Evolutionary conservation across 805 yeast species (phyloP), one percentile per base, ranked within the genome.

Genomic region (Wickerhamiella qilinensis): DNA sequence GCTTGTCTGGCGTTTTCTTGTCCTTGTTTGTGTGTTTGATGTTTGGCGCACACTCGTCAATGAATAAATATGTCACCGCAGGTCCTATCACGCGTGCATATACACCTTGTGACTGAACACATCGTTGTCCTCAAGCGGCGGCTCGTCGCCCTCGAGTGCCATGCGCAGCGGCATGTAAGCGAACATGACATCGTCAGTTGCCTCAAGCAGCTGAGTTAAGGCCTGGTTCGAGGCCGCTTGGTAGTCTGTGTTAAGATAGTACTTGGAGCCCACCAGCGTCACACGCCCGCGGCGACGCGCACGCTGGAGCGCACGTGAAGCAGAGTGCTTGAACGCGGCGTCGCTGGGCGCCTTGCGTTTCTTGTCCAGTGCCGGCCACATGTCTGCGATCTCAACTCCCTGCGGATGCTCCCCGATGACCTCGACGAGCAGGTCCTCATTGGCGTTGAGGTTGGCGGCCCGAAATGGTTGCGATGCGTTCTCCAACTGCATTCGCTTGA

Each of bases 231-330:
- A 47, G 8, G 56, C 53, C 20, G 57, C 54, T 43, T 52, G 61
- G 45, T 46, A 54, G 32, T 47, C 52, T 9, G 48, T 40, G 42
- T 58, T 58, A 25, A 54, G 52, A 27, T 38, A 45, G 41, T 54
- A 58, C 32, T 47, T 45, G 15, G 51, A 51, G 29, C 53, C 57
- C 5, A 46, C 46, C 38, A 53, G 53, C 20, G 49, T 33, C 20
- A 59, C 49, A 17, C 59, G 44, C 33, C 62, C 61, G 36, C 56
- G 48, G 21, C 63, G 45, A 16, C 58, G 48, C 5, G 56, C 59
- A 2, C 63, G 45, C 39, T 58, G 63, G 33, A 58, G 41, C n/a
- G 63, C 63, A 30, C 62, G 48, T 15, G 57, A 51, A 1, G 59
- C 58, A 1, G 58, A 49, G 38, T 58, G 62, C 28, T 54, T 49